Evolutionary conservation across 441 rosid genomes (phyloP).

Genomic region (Pelargonium citronellum): DNA sequence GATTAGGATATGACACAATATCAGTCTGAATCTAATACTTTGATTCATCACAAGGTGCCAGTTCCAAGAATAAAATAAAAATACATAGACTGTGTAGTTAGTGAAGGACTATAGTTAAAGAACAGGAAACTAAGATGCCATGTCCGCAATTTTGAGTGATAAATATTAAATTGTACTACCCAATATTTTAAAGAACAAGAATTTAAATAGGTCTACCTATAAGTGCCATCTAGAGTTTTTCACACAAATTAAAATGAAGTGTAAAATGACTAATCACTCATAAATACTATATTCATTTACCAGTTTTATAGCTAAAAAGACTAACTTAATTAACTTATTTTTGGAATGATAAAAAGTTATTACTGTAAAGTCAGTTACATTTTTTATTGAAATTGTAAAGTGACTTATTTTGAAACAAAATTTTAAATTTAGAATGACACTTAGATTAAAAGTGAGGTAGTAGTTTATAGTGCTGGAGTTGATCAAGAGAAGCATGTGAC

Average conservation of each 20-base stretch:
- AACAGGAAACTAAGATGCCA: background rate
- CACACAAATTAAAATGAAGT: too few relatives aligned
- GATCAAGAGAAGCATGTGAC: background rate
- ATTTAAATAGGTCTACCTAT: conserved; percentile 3
- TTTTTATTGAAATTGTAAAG: too few relatives aligned
- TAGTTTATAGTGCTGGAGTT: background rate
- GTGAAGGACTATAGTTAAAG: background rate
- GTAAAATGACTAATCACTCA: too few relatives aligned
- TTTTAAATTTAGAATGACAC: too few relatives aligned
- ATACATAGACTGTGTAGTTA: background rate
- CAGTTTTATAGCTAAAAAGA: too few relatives aligned
- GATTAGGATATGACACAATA: background rate
- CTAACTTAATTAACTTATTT: too few relatives aligned
- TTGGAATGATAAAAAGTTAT: too few relatives aligned
- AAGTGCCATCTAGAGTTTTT: too few relatives aligned
- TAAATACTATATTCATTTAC: too few relatives aligned
- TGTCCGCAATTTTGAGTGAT: background rate
- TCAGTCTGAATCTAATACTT: background rate
- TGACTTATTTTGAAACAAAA: too few relatives aligned
- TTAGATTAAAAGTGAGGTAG: too few relatives aligned
- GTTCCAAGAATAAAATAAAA: background rate
- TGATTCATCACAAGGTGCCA: background rate
- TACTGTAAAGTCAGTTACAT: too few relatives aligned
- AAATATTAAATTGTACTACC: background rate
- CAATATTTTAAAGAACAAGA: background rate